These are phyloP conservation scores for Solanum hybrid DNA, from an alignment of 305 asterid genomes.

Conservation along the genomic window DNA sequence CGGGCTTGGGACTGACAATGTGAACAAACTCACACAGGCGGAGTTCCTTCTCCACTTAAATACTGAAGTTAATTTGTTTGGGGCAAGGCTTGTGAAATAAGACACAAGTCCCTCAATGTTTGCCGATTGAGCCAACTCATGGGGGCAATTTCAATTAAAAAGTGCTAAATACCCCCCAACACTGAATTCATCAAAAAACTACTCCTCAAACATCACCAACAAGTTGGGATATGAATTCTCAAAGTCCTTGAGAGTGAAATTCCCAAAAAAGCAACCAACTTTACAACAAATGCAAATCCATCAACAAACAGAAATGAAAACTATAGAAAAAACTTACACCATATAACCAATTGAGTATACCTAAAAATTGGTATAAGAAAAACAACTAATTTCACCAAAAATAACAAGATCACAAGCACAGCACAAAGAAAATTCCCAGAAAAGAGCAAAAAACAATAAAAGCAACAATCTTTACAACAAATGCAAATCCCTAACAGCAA, in stretches of 20 bases:
- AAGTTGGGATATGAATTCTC: background rate
- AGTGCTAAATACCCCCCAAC: background rate
- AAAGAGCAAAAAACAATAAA: background rate
- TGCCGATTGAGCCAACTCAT: background rate
- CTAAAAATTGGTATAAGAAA: background rate
- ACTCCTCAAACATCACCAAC: background rate
- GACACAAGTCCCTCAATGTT: background rate
- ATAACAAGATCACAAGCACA: background rate
- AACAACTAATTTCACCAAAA: background rate
- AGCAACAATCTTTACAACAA: background rate
- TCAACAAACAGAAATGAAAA: background rate
- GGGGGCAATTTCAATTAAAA: background rate
- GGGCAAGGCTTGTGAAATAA: background rate
- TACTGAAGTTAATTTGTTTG: background rate
- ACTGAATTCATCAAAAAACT: background rate
- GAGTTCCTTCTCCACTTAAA: background rate
- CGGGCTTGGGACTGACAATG: background rate
- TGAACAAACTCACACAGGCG: background rate
- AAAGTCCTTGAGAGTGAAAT: background rate
- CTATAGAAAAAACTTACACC: background rate
- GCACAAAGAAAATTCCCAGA: background rate
- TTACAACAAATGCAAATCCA: background rate
- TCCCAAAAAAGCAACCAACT: background rate
- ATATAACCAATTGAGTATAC: background rate
- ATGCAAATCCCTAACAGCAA: background rate